These are phyloP conservation scores for Nicotiana rustica DNA, from an alignment of 305 asterid species.

Conservation along the genomic window DNA sequence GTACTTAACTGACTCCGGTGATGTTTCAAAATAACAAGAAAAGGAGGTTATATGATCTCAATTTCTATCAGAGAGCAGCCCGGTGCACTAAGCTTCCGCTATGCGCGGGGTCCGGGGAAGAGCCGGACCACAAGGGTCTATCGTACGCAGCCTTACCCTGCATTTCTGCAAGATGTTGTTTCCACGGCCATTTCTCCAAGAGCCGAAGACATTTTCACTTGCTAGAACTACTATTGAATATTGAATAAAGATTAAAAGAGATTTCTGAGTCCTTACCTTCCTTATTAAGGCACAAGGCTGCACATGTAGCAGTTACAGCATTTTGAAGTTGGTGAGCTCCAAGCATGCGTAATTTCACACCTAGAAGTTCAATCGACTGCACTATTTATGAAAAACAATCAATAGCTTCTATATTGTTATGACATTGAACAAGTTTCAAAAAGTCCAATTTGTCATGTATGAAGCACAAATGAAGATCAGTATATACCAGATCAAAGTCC, in stretches of 20 bases:
- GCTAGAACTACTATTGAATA: conserved; percentile 15
- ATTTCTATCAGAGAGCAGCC: not conserved
- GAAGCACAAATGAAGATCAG: conserved; percentile 32
- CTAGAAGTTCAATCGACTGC: conserved; percentile 70
- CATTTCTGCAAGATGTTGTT: too few relatives aligned
- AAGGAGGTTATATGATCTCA: not conserved
- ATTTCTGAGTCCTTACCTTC: conserved; percentile 63
- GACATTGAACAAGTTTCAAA: conserved; percentile 36
- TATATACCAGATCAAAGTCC: conserved; percentile 70
- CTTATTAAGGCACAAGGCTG: conserved; percentile 83
- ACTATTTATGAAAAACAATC: conserved; percentile 18
- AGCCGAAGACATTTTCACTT: not conserved
- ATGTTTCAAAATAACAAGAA: not conserved
- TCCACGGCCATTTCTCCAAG: too few relatives aligned
- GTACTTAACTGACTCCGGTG: not conserved
- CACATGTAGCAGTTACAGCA: conserved; percentile 88
- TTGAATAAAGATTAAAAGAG: not conserved
- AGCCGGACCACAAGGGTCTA: too few relatives aligned
- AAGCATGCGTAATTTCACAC: conserved; percentile 74
- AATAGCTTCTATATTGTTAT: conserved; percentile 2
- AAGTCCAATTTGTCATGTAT: conserved; percentile 31
- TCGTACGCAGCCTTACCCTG: too few relatives aligned
- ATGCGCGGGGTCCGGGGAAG: too few relatives aligned
- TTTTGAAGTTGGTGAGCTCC: conserved; percentile 94
- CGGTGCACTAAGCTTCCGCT: too few relatives aligned